Base-by-base conservation (phyloP, 441 rosid genomes). In the Manihot esculenta region DNA sequence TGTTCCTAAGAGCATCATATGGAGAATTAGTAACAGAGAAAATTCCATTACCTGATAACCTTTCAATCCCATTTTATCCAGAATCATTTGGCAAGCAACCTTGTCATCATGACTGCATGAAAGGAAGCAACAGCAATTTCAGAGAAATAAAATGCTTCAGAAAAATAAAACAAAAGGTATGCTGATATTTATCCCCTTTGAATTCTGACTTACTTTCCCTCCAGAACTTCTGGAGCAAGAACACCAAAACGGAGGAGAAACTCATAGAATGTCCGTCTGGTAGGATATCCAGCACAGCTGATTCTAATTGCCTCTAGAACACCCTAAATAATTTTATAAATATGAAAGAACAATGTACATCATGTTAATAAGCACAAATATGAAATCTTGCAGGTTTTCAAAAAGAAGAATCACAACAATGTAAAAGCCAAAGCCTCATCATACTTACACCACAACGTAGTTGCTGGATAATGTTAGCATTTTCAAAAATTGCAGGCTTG, bases 221-320 rank as follows among this genome's bases (percentile, higher is more conserved):
- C 99, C 82, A 96, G 74, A 76, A 94, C 93, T 64, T 94, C 97
- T 3, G 99, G 97, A 80, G 98, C 92, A 84, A 96, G 99, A 77
- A 96, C 92, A 63, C 99, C 99, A 77, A 96, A 96, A 60, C 99
- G 98, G 69, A 88, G 90, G 78, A 96, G 99, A 81, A 96, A 92
- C 78, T 96, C 99, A 69, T 92, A 88, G 81, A 96, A 96, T 24
- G 98, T 92, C 49, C 99, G 86, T 75, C 97, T 87, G 38, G 99
- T 96, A 44, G 99, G 99, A 85, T 96, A 96, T 79, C 99, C 99
- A 76, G 99, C 99, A 85, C 99, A 96, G 78, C 99, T 96, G 79
- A 96, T 96, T 80, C 99, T 89, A 75, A 96, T 96, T 78, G 99
- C 99, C 84, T 96, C 99, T 74, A 96, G 96, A 73, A 96, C 99